Evolutionary conservation across 148 eudicot species (phyloP).

Genomic region (Cornus suecica): DNA sequence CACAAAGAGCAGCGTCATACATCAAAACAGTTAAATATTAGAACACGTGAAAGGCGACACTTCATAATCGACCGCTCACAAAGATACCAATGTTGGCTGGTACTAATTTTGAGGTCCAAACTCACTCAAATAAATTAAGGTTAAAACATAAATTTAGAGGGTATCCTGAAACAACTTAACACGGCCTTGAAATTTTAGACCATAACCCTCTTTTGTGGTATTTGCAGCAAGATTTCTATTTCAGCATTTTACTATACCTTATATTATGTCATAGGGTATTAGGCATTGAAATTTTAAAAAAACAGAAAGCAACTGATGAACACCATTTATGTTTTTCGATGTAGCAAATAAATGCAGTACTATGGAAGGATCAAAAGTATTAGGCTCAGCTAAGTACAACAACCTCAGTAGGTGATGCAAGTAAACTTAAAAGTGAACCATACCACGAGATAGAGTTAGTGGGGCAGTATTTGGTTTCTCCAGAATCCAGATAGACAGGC

Average conservation of each 20-base stretch:
- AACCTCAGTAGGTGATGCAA: not conserved
- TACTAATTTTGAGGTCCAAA: constrained; percentile 7
- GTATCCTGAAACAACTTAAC: not conserved
- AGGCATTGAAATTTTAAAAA: not conserved
- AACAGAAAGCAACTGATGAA: not conserved
- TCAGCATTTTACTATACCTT: not conserved
- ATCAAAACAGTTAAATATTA: too few species aligned
- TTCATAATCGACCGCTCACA: not conserved
- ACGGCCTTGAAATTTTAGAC: not conserved
- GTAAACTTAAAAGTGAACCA: not conserved
- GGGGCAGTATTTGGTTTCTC: not conserved
- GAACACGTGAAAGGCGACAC: not conserved
- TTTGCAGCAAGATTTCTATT: not conserved
- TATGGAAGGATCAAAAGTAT: not conserved
- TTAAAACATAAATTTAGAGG: not conserved
- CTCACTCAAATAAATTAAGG: not conserved
- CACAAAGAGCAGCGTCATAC: constrained; percentile 7
- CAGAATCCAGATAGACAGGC: not conserved
- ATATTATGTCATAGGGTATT: not conserved
- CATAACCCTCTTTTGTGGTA: not conserved
- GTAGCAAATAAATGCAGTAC: not conserved
- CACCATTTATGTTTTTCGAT: not conserved
- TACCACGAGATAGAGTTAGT: not conserved
- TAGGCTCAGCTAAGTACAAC: not conserved
- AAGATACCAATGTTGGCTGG: not conserved